Evolutionary conservation across 495 filamentous ascomycete species (phyloP).

Genomic region (Apodospora peruviana): DNA sequence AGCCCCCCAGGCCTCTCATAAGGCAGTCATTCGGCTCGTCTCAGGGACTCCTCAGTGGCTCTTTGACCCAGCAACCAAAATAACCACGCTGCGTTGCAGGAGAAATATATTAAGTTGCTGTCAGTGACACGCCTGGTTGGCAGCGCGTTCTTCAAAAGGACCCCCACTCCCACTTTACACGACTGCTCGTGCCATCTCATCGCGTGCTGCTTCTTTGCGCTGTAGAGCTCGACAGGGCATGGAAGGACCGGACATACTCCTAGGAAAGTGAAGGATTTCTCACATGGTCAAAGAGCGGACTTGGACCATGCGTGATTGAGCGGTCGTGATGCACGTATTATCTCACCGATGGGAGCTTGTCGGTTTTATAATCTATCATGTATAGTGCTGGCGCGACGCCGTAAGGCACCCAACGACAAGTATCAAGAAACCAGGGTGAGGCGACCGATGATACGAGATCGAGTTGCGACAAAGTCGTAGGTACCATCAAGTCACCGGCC

Average conservation of each 20-base stretch:
- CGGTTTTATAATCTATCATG: neutral
- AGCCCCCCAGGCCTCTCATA: conserved; percentile 1
- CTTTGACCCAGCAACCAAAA: conserved; percentile 22
- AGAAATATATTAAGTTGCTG: conserved; percentile 16
- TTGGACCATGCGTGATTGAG: neutral
- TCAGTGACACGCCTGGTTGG: conserved; percentile 1
- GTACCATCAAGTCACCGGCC: too few species aligned
- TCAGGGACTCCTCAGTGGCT: conserved; percentile 1
- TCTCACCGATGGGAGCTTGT: neutral
- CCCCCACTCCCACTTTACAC: conserved; percentile 8
- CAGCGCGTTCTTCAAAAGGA: neutral
- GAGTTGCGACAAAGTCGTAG: too few species aligned
- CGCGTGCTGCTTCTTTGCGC: conserved; percentile 5
- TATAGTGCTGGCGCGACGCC: neutral
- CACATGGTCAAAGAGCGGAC: conserved; percentile 7
- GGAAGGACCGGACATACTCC: conserved; percentile 5
- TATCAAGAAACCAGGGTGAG: too few species aligned
- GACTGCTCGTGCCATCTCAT: conserved; percentile 9
- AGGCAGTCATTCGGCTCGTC: neutral
- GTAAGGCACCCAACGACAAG: too few species aligned
- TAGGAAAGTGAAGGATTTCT: conserved; percentile 7
- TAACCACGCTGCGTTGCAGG: neutral
- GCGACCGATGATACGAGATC: too few species aligned
- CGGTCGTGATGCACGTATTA: conserved; percentile 1
- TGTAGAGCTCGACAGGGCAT: neutral